Base-by-base conservation (phyloP, 257 asterid species). In the Echites panduratus region DNA sequence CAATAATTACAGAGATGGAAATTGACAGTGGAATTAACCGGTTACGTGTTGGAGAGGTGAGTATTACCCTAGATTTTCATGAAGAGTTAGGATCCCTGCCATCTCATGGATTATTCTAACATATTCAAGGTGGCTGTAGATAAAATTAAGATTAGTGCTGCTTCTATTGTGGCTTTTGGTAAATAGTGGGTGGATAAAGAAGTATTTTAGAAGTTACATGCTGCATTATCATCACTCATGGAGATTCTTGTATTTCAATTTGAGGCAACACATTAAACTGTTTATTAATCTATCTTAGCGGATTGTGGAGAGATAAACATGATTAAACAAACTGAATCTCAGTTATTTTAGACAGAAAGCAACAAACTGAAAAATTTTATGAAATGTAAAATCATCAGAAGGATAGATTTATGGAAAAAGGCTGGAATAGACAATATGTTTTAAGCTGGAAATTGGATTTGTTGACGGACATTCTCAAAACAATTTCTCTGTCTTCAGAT, bases 31-130 rank as follows among this genome's bases (percentile, higher is more conserved):
- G 78, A 74, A 72, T 80, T 61, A 66, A 73, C 79, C 73, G 54
- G 62, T 79, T 82, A 45, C 70, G 70, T 66, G 35, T 80, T 50
- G 83, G 70, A 62, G 87, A 87, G 93, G 96, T 91, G 57, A 82
- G 85, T 77, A 47, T 49, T 20, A 27, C 22, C 43, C 35, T 35
- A 22, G 40, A 12, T 63, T 41, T 49, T 29, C 13, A 32, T 61
- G 45, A 6, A 29, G 24, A 61, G 5, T 32, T 32, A 61, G 45
- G 22, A 61, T 7, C 32, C 16, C 40, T 27, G 26, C 40, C 29
- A 58, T 13, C 26, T 27, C 41, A 58, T 58, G 20, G 26, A 58
- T 4, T 57, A 24, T 57, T 57, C 40, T 26, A 2, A 24, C n/a
- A 0, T 57, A 20, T 22, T 1, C 41, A 0, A 35, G 62, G 16